Percentiles rank a stretch among this genome's conserved stretches.
Conservation (phyloP, 306 rosid species). For the Delonix regia region DNA sequence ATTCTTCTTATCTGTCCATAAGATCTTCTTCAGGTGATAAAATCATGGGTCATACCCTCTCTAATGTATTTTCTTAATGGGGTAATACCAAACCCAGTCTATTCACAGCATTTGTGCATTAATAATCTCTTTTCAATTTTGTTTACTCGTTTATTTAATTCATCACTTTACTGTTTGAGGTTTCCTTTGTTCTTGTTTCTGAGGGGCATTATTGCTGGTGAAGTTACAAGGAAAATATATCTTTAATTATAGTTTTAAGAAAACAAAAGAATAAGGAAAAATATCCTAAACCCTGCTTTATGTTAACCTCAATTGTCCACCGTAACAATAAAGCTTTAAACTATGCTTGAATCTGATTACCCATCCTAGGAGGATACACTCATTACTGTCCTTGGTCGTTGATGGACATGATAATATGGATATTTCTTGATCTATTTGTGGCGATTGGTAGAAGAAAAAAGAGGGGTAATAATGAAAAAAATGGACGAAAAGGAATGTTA, state of each 20-base stretch:
- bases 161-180: neutral
- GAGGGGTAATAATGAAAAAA: neutral
- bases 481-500: neutral
- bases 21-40: conserved; percentile 69
- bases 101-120: neutral
- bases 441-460: neutral
- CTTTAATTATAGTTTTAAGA: too few relatives aligned
- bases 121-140: conserved; percentile 9
- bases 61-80: conserved; percentile 30
- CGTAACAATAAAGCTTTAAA: too few relatives aligned
- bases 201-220: neutral
- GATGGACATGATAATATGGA: neutral
- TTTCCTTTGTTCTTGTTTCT: neutral
- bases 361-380: too few relatives aligned
- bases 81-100: conserved; percentile 29
- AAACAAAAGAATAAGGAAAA: too few relatives aligned
- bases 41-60: conserved; percentile 50
- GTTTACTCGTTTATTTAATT: neutral
- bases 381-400: too few relatives aligned
- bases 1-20: conserved; percentile 66
- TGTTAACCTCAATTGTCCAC: too few relatives aligned
- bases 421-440: neutral
- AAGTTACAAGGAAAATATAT: neutral
- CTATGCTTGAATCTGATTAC: too few relatives aligned
- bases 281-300: too few relatives aligned